Base-by-base conservation (phyloP, 805 yeast genomes). In the Candida peoriensis region DNA sequence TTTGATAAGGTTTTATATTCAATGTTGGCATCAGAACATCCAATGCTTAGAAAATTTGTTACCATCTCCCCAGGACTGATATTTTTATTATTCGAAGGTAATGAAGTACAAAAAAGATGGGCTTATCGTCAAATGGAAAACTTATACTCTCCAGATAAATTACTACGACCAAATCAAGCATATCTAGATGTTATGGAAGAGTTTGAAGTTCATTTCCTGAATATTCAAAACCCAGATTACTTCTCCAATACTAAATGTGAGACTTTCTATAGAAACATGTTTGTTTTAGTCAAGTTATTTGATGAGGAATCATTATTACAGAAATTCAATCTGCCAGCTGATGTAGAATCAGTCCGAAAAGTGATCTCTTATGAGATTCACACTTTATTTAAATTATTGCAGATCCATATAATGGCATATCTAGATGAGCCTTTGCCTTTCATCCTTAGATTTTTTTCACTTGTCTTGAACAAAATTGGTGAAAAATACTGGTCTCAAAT, bases 21-120 rank as follows among this genome's bases (percentile, higher is more conserved):
- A 13, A 48, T 61, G 17, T 47, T 58, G 12, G 48, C 48, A 7
- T 38, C 51, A 4, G 55, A 60, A 17, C 58, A 55, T 27, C 44
- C 50, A 1, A 43, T 61, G 21, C 42, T 61, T 17, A 43, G 45
- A 20, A 39, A 37, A 4, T 32, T 49, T 15, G 24, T 41, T 4
- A 44, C 48, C 0, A 41, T 64, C 9, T 41, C 60, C 10, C 77
- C 88, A 0, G 84, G 82, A 3, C 36, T 70, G 7, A 52, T 81
- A 6, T 76, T 64, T 51, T 64, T 77, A 24, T 48, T 75, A 38
- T 74, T 76, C 37, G 78, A 73, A 36, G 87, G 84, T 1, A 58
- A 63, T 13, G 48, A 50, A 0, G 58, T 54, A 5, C 73, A 74
- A 44, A 59, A 64, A 22, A 41, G 47, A 2, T 79, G 82, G 81